These are phyloP conservation scores for Rasamsonia emersonii DNA, from an alignment of 2,329 filamentous ascomycete species.

Conservation along the genomic window DNA sequence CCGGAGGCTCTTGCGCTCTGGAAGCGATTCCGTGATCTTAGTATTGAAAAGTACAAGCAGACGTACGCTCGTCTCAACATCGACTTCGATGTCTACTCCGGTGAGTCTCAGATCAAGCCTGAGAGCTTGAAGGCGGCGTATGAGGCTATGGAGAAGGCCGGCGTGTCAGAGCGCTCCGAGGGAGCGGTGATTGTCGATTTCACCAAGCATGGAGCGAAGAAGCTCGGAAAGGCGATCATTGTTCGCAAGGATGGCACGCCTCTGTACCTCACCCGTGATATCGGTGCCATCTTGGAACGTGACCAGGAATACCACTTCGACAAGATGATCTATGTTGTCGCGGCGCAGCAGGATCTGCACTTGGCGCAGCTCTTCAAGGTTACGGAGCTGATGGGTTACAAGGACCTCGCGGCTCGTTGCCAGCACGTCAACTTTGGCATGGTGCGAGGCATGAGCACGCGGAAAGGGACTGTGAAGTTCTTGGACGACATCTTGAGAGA, in stretches of 20 bases:
- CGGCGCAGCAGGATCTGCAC: constrained; percentile 57
- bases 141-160: constrained; percentile 49
- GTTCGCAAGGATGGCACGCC: constrained; percentile 60
- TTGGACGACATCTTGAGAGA: constrained; percentile 64
- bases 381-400: constrained; percentile 52
- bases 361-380: constrained; percentile 59
- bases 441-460: constrained; percentile 57
- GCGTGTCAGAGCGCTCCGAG: constrained; percentile 55
- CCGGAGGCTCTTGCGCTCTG: constrained; percentile 51
- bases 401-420: constrained; percentile 51
- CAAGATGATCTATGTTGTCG: constrained; percentile 61
- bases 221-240: constrained; percentile 58
- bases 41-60: constrained; percentile 56
- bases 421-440: constrained; percentile 60
- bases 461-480: constrained; percentile 67
- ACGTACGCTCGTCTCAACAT: constrained; percentile 59
- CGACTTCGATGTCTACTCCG: constrained; percentile 57
- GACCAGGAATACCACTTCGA: constrained; percentile 55
- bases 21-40: constrained; percentile 56
- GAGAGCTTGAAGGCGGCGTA: constrained; percentile 56
- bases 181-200: constrained; percentile 63
- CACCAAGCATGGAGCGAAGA: constrained; percentile 57
- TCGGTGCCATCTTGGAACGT: constrained; percentile 57
- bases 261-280: constrained; percentile 61
- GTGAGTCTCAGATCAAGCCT: constrained; percentile 58